A percentile compares a stretch with the other conserved stretches of the same genome.
phyloP scores from a whole-genome alignment of 164 flowering plant genomes.

The Litsea cubeba region DNA sequence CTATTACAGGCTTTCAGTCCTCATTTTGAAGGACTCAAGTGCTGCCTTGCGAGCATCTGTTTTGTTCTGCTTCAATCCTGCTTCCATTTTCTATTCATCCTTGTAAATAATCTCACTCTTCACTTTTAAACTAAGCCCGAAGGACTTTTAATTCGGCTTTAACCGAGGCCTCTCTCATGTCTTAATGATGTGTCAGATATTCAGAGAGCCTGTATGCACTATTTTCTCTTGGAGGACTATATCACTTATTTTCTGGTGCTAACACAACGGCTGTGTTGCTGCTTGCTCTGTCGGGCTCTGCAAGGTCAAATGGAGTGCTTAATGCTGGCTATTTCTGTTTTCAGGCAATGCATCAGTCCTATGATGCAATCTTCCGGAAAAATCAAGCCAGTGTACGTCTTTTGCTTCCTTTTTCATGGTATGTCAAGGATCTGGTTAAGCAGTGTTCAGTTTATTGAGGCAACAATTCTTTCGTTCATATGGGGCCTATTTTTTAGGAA shows the following conservation, averaged over 20 bases:
- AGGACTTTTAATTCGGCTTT: background rate
- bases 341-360: conserved; percentile 62
- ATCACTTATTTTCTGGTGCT: conserved; percentile 54
- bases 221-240: conserved; percentile 77
- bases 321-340: conserved; percentile 92
- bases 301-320: conserved; percentile 93
- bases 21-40: conserved; percentile 63
- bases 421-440: background rate
- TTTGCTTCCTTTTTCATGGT: background rate
- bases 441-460: no score
- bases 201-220: conserved; percentile 88
- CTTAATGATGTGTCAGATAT: conserved; percentile 48
- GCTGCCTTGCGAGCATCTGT: conserved; percentile 68
- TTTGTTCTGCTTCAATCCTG: conserved; percentile 94
- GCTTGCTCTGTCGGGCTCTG: conserved; percentile 78
- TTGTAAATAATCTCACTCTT: conserved; percentile 41
- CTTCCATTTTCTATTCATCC: conserved; percentile 91
- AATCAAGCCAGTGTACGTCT: conserved; percentile 44
- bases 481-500: no score
- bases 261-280: conserved; percentile 41
- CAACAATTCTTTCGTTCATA: no score
- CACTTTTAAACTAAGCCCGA: background rate
- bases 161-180: background rate
- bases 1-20: conserved; percentile 70
- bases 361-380: conserved; percentile 46